Evolutionary conservation across 2,329 filamentous ascomycete species (phyloP).

Genomic region (Tolypocladium amazonense): DNA sequence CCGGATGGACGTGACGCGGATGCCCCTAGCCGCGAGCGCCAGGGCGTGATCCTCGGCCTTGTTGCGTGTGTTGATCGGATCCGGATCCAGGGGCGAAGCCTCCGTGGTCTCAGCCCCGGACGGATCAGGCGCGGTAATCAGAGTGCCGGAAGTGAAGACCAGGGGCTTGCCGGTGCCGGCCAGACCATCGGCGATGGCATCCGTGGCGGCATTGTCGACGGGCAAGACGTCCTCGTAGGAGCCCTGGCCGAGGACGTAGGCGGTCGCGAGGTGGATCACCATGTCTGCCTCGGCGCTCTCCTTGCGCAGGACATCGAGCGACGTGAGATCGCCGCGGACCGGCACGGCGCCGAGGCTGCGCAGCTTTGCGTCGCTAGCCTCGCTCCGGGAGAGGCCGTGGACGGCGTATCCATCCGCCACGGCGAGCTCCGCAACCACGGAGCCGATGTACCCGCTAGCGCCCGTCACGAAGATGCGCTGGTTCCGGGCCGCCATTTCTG

Average conservation of each 20-base stretch:
- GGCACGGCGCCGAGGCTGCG: constrained; percentile 24
- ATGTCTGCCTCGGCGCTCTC: constrained; percentile 28
- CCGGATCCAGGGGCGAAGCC: constrained; percentile 8
- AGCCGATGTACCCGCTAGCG: constrained; percentile 27
- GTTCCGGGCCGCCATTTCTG: not conserved
- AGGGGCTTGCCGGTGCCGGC: constrained; percentile 21
- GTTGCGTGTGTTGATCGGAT: constrained; percentile 14
- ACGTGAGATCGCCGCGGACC: constrained; percentile 26
- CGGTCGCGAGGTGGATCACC: constrained; percentile 31
- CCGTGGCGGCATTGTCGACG: constrained; percentile 23
- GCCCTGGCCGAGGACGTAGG: constrained; percentile 4
- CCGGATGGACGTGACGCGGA: constrained; percentile 24
- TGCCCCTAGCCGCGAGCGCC: constrained; percentile 13
- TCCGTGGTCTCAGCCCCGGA: constrained; percentile 17
- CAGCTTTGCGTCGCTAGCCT: constrained; percentile 23
- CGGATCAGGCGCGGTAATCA: constrained; percentile 11
- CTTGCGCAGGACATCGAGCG: constrained; percentile 23
- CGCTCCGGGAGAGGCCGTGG: constrained; percentile 27
- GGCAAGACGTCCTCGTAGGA: constrained; percentile 9
- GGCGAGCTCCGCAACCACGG: constrained; percentile 22
- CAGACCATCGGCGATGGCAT: constrained; percentile 23
- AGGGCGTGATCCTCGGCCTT: constrained; percentile 18
- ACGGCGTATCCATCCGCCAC: constrained; percentile 27
- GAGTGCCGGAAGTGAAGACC: constrained; percentile 21
- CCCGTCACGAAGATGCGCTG: constrained; percentile 26